Evolutionary conservation across 2,329 filamentous ascomycete species (phyloP).

Genomic region (Nothophaeocryptopus gaeumannii): DNA sequence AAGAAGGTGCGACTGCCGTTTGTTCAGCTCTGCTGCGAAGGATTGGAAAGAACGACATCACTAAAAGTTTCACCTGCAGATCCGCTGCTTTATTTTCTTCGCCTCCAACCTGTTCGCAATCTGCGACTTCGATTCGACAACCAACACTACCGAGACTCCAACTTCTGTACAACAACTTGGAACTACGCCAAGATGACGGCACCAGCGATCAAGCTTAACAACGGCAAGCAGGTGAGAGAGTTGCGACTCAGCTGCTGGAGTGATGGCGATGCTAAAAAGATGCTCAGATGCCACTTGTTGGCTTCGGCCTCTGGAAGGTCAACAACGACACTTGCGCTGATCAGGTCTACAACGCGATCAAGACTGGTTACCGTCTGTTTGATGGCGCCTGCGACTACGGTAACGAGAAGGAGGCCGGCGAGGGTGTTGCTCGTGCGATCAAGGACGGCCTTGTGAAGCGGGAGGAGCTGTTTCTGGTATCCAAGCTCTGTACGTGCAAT

Average conservation of each 20-base stretch:
- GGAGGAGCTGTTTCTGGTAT: conserved; percentile 85
- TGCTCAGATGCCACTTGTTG: conserved; percentile 67
- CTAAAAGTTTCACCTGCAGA: conserved; percentile 3
- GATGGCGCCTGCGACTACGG: conserved; percentile 71
- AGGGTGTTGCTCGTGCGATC: conserved; percentile 76
- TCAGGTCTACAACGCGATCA: conserved; percentile 70
- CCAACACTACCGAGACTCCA: conserved; percentile 6
- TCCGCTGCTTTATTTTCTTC: conserved; percentile 14
- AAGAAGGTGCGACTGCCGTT: conserved; percentile 12
- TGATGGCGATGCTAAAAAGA: background rate
- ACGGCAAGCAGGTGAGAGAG: conserved; percentile 34
- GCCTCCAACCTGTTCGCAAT: conserved; percentile 4
- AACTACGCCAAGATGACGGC: conserved; percentile 31
- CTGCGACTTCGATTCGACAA: conserved; percentile 1
- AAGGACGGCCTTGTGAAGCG: conserved; percentile 77
- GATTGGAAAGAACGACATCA: no score
- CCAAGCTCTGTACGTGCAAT: conserved; percentile 66
- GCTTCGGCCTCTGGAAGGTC: conserved; percentile 82
- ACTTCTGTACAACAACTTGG: conserved; percentile 9
- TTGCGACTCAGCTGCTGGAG: background rate
- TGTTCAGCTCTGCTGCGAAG: background rate
- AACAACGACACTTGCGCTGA: conserved; percentile 70
- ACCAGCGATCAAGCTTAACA: conserved; percentile 38
- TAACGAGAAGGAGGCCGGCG: conserved; percentile 74
- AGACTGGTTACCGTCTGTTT: conserved; percentile 59